Evolutionary conservation across 2,329 filamentous ascomycete genomes (phyloP), one percentile per base, ranked within the genome.

Genomic region (Alternaria brassicae): DNA sequence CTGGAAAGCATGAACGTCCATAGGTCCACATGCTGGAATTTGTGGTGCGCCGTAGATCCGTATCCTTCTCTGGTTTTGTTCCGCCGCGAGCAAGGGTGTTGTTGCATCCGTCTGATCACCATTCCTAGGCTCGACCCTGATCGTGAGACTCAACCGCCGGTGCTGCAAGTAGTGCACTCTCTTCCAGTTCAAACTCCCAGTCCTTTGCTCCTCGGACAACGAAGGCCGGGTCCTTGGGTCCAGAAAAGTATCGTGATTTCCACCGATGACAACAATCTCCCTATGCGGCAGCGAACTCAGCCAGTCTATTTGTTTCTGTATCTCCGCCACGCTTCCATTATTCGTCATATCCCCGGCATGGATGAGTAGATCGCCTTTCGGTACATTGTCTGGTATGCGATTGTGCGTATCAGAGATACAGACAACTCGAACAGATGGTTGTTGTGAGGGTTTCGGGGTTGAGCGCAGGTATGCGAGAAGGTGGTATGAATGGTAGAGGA

Each of bases 341-440:
- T 92, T 88, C 53, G 89, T 90, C 70, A 97, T 82, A 79, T 98
- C 94, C 36, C 94, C 94, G 2, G 92, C 91, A 74, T 97, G 94
- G 68, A 98, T 90, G 48, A 98, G 85, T 21, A 97, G 82, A 76
- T 97, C 93, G 56, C 93, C 93, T 9, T 84, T 78, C 0, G 93
- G 92, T 1, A 96, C 82, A n/a, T 82, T 68, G 17, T 77, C 68
- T 7, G 86, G 80, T 9, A 83, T 83, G 40, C 85, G 82, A 60
- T 86, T 87, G 79, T 97, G 94, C 0, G 94, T 97, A 79, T 97
- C 94, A 9, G 92, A 94, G 64, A 97, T 87, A 79, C 92, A 96
- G 63, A 97, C 91, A 25, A 97, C 84, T 60, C 88, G 88, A 72
- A 97, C 86, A 6, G 86, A 80, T 1, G 80, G 81, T 56, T 81